Percentiles rank a stretch among this genome's conserved stretches.
Evolutionary conservation across 2,329 filamentous ascomycete species (phyloP).

Genomic region (Alternaria gaisen): DNA sequence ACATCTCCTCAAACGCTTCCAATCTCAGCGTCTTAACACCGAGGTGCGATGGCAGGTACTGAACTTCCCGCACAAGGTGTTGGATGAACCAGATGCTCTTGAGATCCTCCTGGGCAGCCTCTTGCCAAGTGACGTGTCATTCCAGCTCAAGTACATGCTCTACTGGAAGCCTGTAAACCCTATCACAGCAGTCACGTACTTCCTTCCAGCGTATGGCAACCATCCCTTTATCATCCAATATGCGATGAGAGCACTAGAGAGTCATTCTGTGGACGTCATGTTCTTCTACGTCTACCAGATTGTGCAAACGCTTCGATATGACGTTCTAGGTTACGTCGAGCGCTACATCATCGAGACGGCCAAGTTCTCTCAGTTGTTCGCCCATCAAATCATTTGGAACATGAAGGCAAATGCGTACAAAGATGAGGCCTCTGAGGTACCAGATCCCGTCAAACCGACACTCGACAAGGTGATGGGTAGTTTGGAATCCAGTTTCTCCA

Average conservation of each 20-base stretch:
- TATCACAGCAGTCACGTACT: conserved; percentile 90
- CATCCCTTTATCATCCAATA: conserved; percentile 96
- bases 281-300: conserved; percentile 99
- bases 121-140: conserved; percentile 79
- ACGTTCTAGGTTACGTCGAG: conserved; percentile 92
- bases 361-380: conserved; percentile 96
- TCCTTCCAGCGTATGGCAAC: conserved; percentile 88
- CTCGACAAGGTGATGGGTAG: conserved; percentile 88
- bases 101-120: conserved; percentile 80
- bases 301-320: conserved; percentile 92
- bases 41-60: conserved; percentile 84
- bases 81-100: conserved; percentile 82
- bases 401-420: conserved; percentile 99
- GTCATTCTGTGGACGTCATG: conserved; percentile 93
- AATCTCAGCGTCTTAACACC: conserved; percentile 73
- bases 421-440: conserved; percentile 90
- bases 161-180: conserved; percentile 95
- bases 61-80: conserved; percentile 82
- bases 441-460: conserved; percentile 91
- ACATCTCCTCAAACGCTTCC: conserved; percentile 81
- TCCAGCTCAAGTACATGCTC: conserved; percentile 90
- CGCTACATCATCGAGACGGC: conserved; percentile 97
- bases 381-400: conserved; percentile 99
- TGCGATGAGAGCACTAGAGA: conserved; percentile 92
- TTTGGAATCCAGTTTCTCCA: conserved; percentile 83